Evolutionary conservation across 345 rosid genomes (phyloP), one percentile per base, ranked within the genome.

Genomic region (Citrus medica): DNA sequence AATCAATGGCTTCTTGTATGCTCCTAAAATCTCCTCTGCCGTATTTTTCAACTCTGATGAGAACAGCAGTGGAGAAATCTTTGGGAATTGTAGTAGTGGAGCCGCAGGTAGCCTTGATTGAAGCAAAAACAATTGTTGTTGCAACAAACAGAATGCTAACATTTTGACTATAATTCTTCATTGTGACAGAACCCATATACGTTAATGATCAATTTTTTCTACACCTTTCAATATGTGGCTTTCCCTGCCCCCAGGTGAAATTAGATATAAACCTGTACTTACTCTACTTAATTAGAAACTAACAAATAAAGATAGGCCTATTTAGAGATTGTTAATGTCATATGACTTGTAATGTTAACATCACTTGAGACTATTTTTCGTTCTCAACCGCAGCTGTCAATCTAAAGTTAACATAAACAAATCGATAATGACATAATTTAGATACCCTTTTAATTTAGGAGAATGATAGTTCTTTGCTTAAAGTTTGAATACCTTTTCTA

Each of bases 1-100:
- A 79, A 32, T 91, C 92, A 53, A 93, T 81, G 46, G 97, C 97
- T 7, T 86, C 95, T 75, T 93, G 94, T 69, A 93, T 90, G 73
- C 78, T 89, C 67, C 13, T 78, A 63, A 85, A 91, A 75, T 91
- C 91, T 78, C 95, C 94, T n/a, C 85, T 86, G 13, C 98, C 95
- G 0, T 91, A 84, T 37, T 87, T 90, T 82, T 93, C 98, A 51
- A 93, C 96, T 28, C 82, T 84, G 68, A 93, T 77, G 19, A 89
- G 87, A 78, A 81, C 35, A 7, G 93, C 91, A 22, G 82, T 75
- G 0, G 92, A 84, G 61, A 59, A 67, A 71, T 84, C 88, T 1
- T 56, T 65, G 2, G 84, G 5, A 28, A 22, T 42, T 2, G 65
- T 28, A 19, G 67, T 7, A 72, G 80, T 76, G 5, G 51, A 42